Evolutionary conservation across 768 basidiomycete species (phyloP).

Genomic region (Lentinula lateritia): DNA sequence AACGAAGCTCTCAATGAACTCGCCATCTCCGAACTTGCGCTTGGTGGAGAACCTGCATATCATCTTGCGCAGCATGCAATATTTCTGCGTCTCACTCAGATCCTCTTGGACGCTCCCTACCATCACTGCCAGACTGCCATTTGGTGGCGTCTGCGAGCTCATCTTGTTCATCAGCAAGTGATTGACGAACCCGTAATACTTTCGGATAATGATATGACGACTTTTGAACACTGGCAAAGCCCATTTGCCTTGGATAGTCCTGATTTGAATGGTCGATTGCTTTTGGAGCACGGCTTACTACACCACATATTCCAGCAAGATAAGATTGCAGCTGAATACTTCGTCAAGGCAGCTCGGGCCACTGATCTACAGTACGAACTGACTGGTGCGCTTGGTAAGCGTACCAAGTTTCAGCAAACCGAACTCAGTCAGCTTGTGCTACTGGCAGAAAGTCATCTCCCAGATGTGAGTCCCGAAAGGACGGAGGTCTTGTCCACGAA

Average conservation of each 20-base stretch:
- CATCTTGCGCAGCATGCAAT: slow-evolving; percentile 70
- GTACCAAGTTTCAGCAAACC: slow-evolving; percentile 88
- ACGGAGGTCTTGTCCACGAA: slow-evolving; percentile 5
- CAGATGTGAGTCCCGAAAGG: slow-evolving; percentile 22
- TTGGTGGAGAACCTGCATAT: slow-evolving; percentile 91
- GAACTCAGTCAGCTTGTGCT: slow-evolving; percentile 89
- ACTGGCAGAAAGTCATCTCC: slow-evolving; percentile 77
- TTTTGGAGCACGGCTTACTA: slow-evolving; percentile 75
- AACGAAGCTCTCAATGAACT: slow-evolving; percentile 55
- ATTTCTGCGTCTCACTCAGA: slow-evolving; percentile 71
- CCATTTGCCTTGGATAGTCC: slow-evolving; percentile 40
- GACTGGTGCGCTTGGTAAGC: slow-evolving; percentile 87
- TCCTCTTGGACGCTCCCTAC: slow-evolving; percentile 55
- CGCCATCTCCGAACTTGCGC: slow-evolving; percentile 72
- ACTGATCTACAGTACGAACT: slow-evolving; percentile 85
- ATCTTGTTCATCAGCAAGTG: slow-evolving; percentile 69
- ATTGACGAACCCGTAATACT: slow-evolving; percentile 79
- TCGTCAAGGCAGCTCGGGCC: slow-evolving; percentile 70
- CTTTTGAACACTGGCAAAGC: slow-evolving; percentile 34
- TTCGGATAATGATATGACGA: slow-evolving; percentile 32
- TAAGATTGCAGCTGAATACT: slow-evolving; percentile 69
- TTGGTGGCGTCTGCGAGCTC: slow-evolving; percentile 85
- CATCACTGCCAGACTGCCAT: slow-evolving; percentile 41
- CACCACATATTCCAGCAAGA: slow-evolving; percentile 74
- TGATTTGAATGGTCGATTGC: slow-evolving; percentile 62